A percentile compares a stretch with the other conserved stretches of the same genome.
phyloP scores from a whole-genome alignment of 2,329 filamentous ascomycete genomes.

The Curvularia eragrostidis region DNA sequence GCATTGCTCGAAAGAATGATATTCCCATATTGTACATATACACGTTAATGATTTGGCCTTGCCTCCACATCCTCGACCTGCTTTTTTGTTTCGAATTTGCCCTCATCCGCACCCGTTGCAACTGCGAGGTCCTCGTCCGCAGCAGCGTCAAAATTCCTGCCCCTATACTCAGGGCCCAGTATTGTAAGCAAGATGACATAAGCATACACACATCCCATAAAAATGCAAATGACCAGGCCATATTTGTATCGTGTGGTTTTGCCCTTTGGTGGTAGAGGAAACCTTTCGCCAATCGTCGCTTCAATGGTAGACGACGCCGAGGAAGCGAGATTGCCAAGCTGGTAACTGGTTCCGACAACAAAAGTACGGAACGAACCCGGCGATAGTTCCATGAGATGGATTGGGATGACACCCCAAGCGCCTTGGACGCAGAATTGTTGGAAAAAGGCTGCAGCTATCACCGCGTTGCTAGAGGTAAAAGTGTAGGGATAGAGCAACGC shows the following conservation, averaged over 20 bases:
- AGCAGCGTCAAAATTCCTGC: conserved; percentile 40
- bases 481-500: conserved; percentile 85
- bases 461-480: conserved; percentile 65
- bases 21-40: neutral
- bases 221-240: conserved; percentile 86
- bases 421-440: conserved; percentile 62
- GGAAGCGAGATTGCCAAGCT: conserved; percentile 77
- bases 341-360: conserved; percentile 75
- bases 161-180: conserved; percentile 62
- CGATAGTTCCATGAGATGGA: conserved; percentile 78
- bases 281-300: conserved; percentile 74
- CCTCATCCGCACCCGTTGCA: conserved; percentile 24
- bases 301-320: conserved; percentile 77
- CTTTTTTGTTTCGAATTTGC: conserved; percentile 19
- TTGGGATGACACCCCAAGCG: conserved; percentile 58
- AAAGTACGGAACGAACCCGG: conserved; percentile 77
- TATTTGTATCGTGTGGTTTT: conserved; percentile 59
- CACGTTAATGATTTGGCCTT: neutral
- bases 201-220: conserved; percentile 82
- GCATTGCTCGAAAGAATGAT: neutral
- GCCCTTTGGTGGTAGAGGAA: conserved; percentile 67
- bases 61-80: conserved; percentile 15
- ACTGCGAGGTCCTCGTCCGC: conserved; percentile 46
- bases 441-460: conserved; percentile 85
- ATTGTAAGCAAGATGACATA: conserved; percentile 69